These are phyloP conservation scores for Tolypocladium pustulatum DNA, from an alignment of 2,329 filamentous ascomycete genomes.

Conservation along the genomic window DNA sequence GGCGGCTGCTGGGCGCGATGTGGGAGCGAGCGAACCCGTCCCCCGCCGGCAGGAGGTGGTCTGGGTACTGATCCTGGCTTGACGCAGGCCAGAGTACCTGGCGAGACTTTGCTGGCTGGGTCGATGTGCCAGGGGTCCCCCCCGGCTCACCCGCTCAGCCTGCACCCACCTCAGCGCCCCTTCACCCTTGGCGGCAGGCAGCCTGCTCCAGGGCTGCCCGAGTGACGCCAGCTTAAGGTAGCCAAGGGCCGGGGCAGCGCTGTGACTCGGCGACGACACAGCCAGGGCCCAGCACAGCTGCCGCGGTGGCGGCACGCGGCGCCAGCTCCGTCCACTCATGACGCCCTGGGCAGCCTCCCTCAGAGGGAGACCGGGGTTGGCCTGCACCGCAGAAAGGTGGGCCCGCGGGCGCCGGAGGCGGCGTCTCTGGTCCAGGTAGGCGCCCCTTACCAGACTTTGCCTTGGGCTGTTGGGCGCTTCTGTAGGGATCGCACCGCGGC, in stretches of 20 bases:
- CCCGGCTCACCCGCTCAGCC: not conserved
- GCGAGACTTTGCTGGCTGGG: not conserved
- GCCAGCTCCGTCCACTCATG: conserved; percentile 7
- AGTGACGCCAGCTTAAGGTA: conserved; percentile 1
- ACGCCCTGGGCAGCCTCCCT: conserved; percentile 5
- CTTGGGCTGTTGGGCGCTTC: conserved; percentile 6
- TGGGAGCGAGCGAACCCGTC: not conserved
- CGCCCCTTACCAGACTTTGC: conserved; percentile 3
- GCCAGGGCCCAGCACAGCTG: conserved; percentile 1
- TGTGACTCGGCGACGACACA: not conserved
- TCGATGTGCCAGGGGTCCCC: not conserved
- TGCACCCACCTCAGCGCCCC: not conserved
- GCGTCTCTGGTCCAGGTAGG: conserved; percentile 1
- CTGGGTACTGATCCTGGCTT: not conserved
- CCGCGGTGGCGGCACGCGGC: conserved; percentile 8
- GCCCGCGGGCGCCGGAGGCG: conserved; percentile 2
- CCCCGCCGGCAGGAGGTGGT: not conserved
- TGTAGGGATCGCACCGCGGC: conserved; percentile 8
- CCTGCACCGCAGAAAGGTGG: conserved; percentile 1
- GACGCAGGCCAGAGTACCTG: not conserved
- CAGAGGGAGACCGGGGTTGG: conserved; percentile 4
- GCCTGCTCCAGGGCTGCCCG: conserved; percentile 1
- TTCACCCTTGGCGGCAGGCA: not conserved
- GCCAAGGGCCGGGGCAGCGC: conserved; percentile 1
- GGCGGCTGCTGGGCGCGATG: not conserved